Conservation (phyloP, 2,329 filamentous ascomycete genomes). For the Alternaria gaisen region DNA sequence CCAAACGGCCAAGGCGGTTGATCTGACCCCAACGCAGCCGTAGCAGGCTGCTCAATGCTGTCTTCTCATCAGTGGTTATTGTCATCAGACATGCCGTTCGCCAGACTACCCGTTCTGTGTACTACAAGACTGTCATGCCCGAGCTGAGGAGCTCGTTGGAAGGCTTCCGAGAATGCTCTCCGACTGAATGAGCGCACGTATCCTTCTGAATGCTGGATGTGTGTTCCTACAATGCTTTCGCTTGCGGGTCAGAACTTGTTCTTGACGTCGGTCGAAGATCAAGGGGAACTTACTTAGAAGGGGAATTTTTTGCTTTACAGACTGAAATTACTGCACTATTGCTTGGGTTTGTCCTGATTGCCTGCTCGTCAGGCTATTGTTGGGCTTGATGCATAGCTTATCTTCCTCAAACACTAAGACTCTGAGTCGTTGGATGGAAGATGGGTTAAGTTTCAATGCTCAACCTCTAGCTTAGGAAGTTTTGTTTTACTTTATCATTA, state of each 20-base stretch:
- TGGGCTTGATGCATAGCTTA: neutral
- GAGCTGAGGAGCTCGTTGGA: neutral
- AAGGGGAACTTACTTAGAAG: neutral
- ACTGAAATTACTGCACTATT: neutral
- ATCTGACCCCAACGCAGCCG: conserved; percentile 27
- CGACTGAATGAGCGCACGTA: neutral
- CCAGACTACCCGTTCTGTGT: neutral
- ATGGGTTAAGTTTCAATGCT: neutral
- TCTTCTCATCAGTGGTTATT: conserved; percentile 13
- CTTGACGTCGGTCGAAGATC: neutral
- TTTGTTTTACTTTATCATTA: neutral
- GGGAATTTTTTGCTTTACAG: conserved; percentile 2
- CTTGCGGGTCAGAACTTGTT: neutral
- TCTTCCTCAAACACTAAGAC: neutral
- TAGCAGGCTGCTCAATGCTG: conserved; percentile 21
- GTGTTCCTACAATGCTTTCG: neutral
- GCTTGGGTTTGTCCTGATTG: neutral
- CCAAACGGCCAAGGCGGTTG: conserved; percentile 52
- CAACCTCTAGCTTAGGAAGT: neutral
- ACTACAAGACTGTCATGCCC: neutral
- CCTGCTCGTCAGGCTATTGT: neutral
- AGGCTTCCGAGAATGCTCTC: neutral
- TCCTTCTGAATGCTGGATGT: neutral
- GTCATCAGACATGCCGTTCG: conserved; percentile 6
- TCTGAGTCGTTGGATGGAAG: neutral